A percentile compares a stretch with the other conserved stretches of the same genome.
Conservation (phyloP, 495 filamentous ascomycete species). For the Aspergillus ostianus region DNA sequence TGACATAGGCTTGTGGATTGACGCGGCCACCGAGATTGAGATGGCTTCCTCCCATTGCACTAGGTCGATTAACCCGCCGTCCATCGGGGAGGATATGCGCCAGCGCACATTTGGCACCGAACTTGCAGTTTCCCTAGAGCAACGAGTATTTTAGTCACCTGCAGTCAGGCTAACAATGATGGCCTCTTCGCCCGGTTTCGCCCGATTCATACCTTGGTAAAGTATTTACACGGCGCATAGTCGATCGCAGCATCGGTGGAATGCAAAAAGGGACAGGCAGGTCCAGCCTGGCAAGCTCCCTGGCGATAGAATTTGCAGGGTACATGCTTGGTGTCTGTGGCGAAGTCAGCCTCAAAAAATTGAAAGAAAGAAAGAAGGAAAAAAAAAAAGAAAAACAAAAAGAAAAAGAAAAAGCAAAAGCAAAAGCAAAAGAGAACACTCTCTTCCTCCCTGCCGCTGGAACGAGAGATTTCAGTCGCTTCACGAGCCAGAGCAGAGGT, state of each 20-base stretch:
- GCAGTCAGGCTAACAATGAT: background rate
- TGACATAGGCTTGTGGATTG: conserved; percentile 63
- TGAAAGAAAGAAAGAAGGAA: background rate
- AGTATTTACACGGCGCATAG: conserved; percentile 93
- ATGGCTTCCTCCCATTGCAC: conserved; percentile 47
- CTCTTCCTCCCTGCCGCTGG: too few relatives aligned
- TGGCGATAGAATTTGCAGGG: conserved; percentile 99
- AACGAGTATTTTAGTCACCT: conserved; percentile 1
- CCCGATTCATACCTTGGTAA: conserved; percentile 73
- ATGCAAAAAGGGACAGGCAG: conserved; percentile 94
- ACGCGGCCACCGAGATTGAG: conserved; percentile 70
- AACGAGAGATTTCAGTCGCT: too few relatives aligned
- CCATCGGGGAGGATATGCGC: conserved; percentile 94
- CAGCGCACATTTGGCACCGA: conserved; percentile 94
- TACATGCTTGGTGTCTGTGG: conserved; percentile 89
- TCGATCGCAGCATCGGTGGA: conserved; percentile 76
- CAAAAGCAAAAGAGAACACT: too few relatives aligned
- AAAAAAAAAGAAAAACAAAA: background rate
- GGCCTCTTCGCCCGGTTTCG: background rate
- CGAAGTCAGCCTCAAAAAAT: background rate
- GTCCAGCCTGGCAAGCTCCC: conserved; percentile 93
- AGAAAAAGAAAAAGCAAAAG: background rate
- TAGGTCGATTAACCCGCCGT: conserved; percentile 74
- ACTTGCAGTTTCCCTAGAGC: conserved; percentile 94
- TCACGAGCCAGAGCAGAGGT: too few relatives aligned